Evolutionary conservation across 768 basidiomycete genomes (phyloP).

Genomic region (Calocybe indica): DNA sequence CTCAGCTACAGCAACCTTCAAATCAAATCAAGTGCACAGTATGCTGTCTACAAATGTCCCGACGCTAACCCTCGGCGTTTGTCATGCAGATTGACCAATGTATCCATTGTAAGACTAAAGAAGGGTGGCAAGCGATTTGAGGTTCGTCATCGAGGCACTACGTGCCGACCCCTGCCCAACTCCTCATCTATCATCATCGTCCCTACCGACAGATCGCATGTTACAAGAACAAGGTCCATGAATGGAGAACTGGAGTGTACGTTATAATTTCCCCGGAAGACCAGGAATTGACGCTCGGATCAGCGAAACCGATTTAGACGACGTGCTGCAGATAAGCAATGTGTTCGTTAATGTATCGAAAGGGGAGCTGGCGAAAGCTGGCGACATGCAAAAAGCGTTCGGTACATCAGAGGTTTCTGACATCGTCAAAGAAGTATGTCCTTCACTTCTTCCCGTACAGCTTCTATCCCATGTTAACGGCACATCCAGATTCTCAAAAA

Average conservation of each 20-base stretch:
- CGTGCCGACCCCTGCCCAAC: background rate
- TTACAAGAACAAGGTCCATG: constrained; percentile 99
- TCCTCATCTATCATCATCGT: constrained; percentile 2
- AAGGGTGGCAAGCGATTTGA: constrained; percentile 98
- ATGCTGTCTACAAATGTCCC: background rate
- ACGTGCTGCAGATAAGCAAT: constrained; percentile 93
- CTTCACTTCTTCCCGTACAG: background rate
- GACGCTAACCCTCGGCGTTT: background rate
- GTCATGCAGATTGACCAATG: constrained; percentile 80
- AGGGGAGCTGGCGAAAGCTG: constrained; percentile 85
- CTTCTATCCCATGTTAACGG: background rate
- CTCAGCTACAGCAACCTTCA: constrained; percentile 74
- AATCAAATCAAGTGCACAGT: constrained; percentile 75
- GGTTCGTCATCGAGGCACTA: constrained; percentile 33
- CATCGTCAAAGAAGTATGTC: constrained; percentile 73
- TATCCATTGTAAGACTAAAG: constrained; percentile 92
- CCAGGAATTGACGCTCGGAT: constrained; percentile 1
- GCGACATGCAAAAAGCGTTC: constrained; percentile 91
- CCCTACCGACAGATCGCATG: constrained; percentile 67
- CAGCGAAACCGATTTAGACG: constrained; percentile 90
- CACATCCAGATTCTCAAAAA: constrained; percentile 77
- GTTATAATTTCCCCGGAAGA: constrained; percentile 17
- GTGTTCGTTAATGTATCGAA: constrained; percentile 97
- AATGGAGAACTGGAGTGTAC: constrained; percentile 89
- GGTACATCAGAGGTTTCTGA: constrained; percentile 65